A percentile compares a stretch with the other conserved stretches of the same genome.
These are phyloP conservation scores for Pelagomonas calceolata DNA, from an alignment of 108 stramenopile species.

Conservation along the genomic window DNA sequence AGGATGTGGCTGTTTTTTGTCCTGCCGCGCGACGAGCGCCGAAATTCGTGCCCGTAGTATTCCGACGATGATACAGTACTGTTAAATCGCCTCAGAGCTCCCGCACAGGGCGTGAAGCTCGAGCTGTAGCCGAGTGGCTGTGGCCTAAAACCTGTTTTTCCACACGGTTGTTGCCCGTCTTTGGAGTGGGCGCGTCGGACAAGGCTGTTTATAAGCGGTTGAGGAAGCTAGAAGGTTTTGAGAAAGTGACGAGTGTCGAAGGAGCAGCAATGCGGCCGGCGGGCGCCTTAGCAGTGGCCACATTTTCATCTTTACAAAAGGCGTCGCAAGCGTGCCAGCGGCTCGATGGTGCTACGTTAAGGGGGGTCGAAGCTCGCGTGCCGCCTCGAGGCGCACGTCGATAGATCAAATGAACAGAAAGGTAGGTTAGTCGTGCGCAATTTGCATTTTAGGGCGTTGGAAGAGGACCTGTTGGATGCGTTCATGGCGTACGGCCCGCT, in stretches of 20 bases:
- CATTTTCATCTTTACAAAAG: background rate
- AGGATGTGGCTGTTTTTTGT: no score
- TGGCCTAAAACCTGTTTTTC: no score
- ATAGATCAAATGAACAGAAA: no score
- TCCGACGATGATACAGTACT: no score
- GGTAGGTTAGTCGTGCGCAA: background rate
- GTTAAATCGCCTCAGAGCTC: no score
- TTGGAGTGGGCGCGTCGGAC: background rate
- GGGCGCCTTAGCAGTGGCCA: background rate
- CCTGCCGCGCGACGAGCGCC: no score
- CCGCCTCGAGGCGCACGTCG: background rate
- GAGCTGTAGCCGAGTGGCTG: no score
- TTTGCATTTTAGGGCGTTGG: background rate
- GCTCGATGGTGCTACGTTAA: background rate
- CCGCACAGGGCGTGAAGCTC: no score
- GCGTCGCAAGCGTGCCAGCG: background rate
- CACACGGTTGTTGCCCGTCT: background rate
- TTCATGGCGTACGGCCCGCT: background rate
- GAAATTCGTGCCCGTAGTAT: no score
- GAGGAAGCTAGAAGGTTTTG: background rate
- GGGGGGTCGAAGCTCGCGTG: background rate
- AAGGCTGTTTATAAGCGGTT: background rate
- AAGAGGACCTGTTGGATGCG: background rate
- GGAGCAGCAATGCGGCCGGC: background rate
- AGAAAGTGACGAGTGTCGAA: background rate